These are phyloP conservation scores for Knufia petricola DNA, from an alignment of 2,329 filamentous ascomycete genomes.

Conservation along the genomic window DNA sequence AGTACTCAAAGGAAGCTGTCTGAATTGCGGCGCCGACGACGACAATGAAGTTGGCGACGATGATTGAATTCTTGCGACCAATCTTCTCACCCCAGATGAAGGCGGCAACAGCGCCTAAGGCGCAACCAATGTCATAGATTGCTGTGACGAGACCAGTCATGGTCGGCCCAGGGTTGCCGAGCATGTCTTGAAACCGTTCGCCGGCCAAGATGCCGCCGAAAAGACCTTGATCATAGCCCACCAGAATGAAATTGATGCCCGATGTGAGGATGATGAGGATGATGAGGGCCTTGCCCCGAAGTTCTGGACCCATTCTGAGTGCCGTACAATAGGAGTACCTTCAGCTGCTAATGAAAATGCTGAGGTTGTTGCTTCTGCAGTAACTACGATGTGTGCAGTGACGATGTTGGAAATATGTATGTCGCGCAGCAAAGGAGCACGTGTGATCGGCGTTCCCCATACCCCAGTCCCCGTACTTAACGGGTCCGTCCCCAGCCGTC, in stretches of 20 bases:
- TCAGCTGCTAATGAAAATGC: too few species aligned
- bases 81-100: slow-evolving; percentile 32
- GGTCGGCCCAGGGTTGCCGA: slow-evolving; percentile 29
- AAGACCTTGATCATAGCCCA: slow-evolving; percentile 30
- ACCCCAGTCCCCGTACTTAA: too few species aligned
- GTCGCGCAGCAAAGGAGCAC: too few species aligned
- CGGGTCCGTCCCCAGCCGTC: too few species aligned
- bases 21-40: slow-evolving; percentile 38
- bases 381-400: too few species aligned
- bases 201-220: slow-evolving; percentile 27
- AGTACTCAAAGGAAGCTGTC: slow-evolving; percentile 31
- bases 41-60: slow-evolving; percentile 34
- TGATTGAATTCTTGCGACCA: slow-evolving; percentile 34
- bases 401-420: too few species aligned
- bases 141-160: slow-evolving; percentile 44
- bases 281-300: not conserved
- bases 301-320: not conserved
- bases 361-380: too few species aligned
- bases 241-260: slow-evolving; percentile 39
- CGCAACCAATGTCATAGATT: slow-evolving; percentile 42
- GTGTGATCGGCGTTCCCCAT: too few species aligned
- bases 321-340: too few species aligned
- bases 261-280: not conserved
- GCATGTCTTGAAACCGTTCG: slow-evolving; percentile 23
- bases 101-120: slow-evolving; percentile 13